Evolutionary conservation across 208 protist genomes (phyloP), one percentile per base, ranked within the genome.

Genomic region (Angomonas ambiguus): DNA sequence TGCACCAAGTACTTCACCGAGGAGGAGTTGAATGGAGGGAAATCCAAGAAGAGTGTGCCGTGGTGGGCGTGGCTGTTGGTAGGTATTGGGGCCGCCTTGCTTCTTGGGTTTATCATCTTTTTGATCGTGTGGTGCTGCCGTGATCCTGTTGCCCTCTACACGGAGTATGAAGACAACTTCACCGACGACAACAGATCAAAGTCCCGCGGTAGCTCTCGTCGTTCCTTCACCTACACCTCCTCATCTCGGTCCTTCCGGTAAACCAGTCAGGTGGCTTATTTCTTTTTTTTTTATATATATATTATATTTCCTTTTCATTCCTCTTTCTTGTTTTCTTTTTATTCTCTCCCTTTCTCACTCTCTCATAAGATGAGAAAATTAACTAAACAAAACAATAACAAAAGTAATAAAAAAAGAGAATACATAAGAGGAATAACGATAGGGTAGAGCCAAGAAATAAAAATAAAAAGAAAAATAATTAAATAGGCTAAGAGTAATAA

Each of bases 261-360:
- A 45, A 45, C 11, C 38, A 45, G 38, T n/a, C n/a, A n/a, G n/a
- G n/a, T n/a, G n/a, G n/a, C n/a, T n/a, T 45, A 45, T 45, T 45
- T 16, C 38, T 45, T 45, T 18, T 56, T 56, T 56, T 27, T 56
- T 56, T 56, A 22, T 10, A 10, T 27, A 56, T 56, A 11, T 56
- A 18, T 56, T 22, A 16, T 45, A n/a, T 45, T 45, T 45, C 38
- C 38, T n/a, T 45, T 16, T 45, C 8, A 45, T 22, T 56, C 27
- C n/a, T 56, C n/a, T 56, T 28, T 56, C 10, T 27, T 56, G n/a
- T 56, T 27, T 56, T 56, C 27, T 56, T 56, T 56, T 56, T 56
- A 28, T 56, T 56, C 27, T 30, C n/a, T n/a, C n/a, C n/a, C n/a
- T n/a, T n/a, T n/a, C n/a, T n/a, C n/a, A n/a, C n/a, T n/a, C n/a